Evolutionary conservation across 225 moss, liverwort and hornwort genomes (phyloP).

Genomic region (Ulota crispa): DNA sequence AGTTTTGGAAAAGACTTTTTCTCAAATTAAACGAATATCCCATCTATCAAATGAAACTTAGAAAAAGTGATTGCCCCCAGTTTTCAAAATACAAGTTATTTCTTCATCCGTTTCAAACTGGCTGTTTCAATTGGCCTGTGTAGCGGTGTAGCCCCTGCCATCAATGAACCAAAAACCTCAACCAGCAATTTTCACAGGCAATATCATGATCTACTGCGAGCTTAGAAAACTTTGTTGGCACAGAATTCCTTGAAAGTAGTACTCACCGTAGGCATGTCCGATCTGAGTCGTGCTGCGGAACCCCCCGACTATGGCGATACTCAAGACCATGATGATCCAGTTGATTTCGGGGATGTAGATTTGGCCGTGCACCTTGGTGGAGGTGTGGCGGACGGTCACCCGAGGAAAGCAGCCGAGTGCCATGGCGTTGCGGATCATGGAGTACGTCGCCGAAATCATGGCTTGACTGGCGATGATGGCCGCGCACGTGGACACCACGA

Average conservation of each 20-base stretch:
- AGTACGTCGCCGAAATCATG: constrained; percentile 74
- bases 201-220: background rate
- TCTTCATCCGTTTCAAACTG: no score
- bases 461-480: constrained; percentile 75
- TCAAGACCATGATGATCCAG: constrained; percentile 63
- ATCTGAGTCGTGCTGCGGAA: constrained; percentile 59
- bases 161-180: background rate
- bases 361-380: constrained; percentile 53
- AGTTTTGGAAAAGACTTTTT: no score
- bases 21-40: no score
- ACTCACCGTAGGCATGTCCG: constrained; percentile 63
- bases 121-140: no score
- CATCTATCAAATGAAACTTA: no score
- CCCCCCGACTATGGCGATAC: constrained; percentile 50
- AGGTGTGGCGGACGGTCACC: constrained; percentile 56
- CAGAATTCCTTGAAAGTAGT: background rate
- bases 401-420: constrained; percentile 66
- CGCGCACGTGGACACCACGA: constrained; percentile 50
- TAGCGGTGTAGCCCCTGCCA: no score
- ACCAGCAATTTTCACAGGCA: background rate
- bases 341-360: constrained; percentile 78
- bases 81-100: no score
- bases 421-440: constrained; percentile 70
- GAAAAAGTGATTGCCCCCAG: no score
- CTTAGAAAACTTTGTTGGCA: background rate